Evolutionary conservation across 805 yeast genomes (phyloP), one percentile per base, ranked within the genome.

Genomic region (Metschnikowia similis): DNA sequence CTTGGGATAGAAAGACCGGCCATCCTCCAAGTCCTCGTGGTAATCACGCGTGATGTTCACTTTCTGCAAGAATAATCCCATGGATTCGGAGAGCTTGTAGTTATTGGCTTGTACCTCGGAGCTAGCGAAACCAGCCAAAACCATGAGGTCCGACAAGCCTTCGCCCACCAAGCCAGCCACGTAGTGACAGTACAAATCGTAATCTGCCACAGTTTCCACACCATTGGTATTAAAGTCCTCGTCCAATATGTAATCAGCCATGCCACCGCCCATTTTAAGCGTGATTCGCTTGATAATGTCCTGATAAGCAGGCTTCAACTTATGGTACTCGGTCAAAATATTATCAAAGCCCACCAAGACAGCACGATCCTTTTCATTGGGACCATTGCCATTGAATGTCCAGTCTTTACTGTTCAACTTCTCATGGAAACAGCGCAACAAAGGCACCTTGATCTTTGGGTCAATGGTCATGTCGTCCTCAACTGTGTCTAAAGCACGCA

Each of bases 161-260:
- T 90, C 97, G 50, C 99, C 99, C 37, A 94, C 98, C 47, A 94
- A 76, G 2, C 99, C 99, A 1, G 99, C 99, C 51, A 94, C 99
- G 63, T 91, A 89, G 70, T 91, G 91, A 70, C 99, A 94, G 74
- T 94, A 94, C 53, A 85, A 75, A 65, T 94, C 91, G 65, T 87
- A 94, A 63, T 90, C 98, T 53, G 79, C 74, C 41, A 87, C 66
- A 1, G 97, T 89, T 44, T 72, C 73, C 42, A 94, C 84, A 1
- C 98, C 98, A 53, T 82, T 81, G 56, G 79, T 65, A 66, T 89
- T 89, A 72, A 88, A 88, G 54, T 84, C 78, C 46, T 86, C 94
- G 62, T 85, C 83, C 59, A 79, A 73, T 48, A 87, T 83, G 69
- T 91, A 94, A 63, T 89, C 90, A 31, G 98, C 98, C 99, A 94